Evolutionary conservation across 2,329 filamentous ascomycete species (phyloP).

Genomic region (Bipolaris victoriae): DNA sequence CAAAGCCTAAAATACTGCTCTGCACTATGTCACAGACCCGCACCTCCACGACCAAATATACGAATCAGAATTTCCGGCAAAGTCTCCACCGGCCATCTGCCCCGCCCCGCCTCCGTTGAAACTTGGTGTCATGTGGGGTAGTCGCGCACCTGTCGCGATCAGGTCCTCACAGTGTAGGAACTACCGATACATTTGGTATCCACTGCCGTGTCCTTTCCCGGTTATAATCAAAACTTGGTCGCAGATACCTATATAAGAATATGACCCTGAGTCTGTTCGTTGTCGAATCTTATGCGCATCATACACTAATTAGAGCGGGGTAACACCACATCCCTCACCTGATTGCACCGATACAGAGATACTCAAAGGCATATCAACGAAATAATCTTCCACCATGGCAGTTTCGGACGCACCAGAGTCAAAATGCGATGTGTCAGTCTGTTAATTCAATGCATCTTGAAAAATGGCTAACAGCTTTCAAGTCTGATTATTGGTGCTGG

Average conservation of each 20-base stretch:
- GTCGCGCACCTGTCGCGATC: slow-evolving; percentile 8
- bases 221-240: neutral
- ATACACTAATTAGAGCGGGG: neutral
- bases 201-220: slow-evolving; percentile 25
- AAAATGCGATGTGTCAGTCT: slow-evolving; percentile 46
- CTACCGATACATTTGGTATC: slow-evolving; percentile 21
- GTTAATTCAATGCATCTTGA: neutral
- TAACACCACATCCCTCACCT: neutral
- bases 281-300: neutral
- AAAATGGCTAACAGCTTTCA: slow-evolving; percentile 2
- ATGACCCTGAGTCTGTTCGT: neutral
- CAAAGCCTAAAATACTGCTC: slow-evolving; percentile 10
- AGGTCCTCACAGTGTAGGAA: neutral
- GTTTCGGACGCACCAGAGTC: slow-evolving; percentile 31
- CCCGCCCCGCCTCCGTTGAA: slow-evolving; percentile 1
- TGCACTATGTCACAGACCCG: slow-evolving; percentile 1
- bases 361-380: neutral
- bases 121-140: slow-evolving; percentile 37
- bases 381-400: slow-evolving; percentile 32
- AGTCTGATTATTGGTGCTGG: slow-evolving; percentile 51
- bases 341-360: neutral
- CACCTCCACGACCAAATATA: neutral
- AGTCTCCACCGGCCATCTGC: slow-evolving; percentile 16
- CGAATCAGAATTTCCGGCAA: slow-evolving; percentile 18
- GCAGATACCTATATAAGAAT: slow-evolving; percentile 5